Evolutionary conservation across 176 grass and related monocot species (phyloP), one percentile per base, ranked within the genome.

Genomic region (Oryza glaberrima): DNA sequence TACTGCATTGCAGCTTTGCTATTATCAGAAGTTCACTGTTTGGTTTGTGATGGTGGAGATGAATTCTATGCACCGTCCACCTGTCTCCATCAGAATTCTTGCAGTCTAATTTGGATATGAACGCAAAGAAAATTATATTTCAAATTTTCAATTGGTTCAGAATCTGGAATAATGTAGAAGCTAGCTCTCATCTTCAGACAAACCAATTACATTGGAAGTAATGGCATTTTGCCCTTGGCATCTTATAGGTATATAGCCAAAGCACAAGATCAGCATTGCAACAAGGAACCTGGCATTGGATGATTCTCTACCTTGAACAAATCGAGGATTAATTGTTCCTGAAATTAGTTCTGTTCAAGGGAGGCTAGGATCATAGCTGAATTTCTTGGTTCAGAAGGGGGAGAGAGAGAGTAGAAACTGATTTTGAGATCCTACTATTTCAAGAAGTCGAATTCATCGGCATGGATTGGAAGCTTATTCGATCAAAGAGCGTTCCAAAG

Each of bases 391-490:
- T 68, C 38, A 12, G 15, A 67, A 88, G 6, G 26, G 6, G 49
- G 35, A 36, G 4, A 8, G 5, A 9, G 9, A 9, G 48, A 0
- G 19, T 58, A 32, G 40, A 48, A 52, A 1, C 65, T 3, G 41
- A 20, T 0, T 9, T 51, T 75, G 34, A n/a, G 69, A 54, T 4
- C 69, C 13, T 74, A 69, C 9, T 79, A 47, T 69, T 63, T 26
- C 63, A 14, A 79, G 72, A 72, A 81, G 54, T 35, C 71, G 72
- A 72, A 15, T 28, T 20, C 67, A 44, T 66, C 58, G 1, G 73
- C 34, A 90, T 90, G 83, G 79, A 86, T 40, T 90, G 79, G 84
- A 90, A 86, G 74, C 71, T 78, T 36, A 86, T 73, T 38, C 45
- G 79, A 61, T 72, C 78, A 5, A 86, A 78, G 79, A 90, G 83